A percentile compares a stretch with the other conserved stretches of the same genome.
phyloP scores from a whole-genome alignment of 75 land plant species.

The Selaginella tamariscina region DNA sequence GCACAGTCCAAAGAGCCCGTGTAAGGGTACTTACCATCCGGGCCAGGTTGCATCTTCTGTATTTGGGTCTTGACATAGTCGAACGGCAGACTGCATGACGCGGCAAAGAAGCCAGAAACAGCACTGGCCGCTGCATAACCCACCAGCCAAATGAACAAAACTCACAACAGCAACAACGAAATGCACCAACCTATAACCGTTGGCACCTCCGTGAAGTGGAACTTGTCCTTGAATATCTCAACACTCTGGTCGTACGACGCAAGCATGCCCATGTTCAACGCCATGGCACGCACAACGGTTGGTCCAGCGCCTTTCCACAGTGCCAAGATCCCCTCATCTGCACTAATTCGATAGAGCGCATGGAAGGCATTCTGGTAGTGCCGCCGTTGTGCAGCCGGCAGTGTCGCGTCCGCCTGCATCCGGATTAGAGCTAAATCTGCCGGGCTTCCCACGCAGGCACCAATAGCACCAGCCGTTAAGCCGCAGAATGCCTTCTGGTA shows the following conservation, averaged over 20 bases:
- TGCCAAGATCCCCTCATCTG: constrained; percentile 2
- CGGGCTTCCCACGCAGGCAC: constrained; percentile 6
- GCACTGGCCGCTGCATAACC: constrained; percentile 4
- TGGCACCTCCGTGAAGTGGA: constrained; percentile 2
- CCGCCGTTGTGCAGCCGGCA: constrained; percentile 1
- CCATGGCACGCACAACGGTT: constrained; percentile 6
- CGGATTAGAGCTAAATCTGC: constrained; percentile 12
- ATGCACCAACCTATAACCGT: constrained; percentile 3
- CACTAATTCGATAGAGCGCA: background rate
- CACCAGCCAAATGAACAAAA: too few species aligned
- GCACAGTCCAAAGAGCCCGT: constrained; percentile 11
- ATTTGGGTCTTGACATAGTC: constrained; percentile 13
- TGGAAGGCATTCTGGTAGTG: constrained; percentile 8
- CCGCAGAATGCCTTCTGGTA: constrained; percentile 9
- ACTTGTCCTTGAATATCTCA: background rate
- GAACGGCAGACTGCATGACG: constrained; percentile 12
- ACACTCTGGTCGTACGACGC: constrained; percentile 7
- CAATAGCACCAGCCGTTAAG: constrained; percentile 5
- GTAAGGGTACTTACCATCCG: constrained; percentile 6
- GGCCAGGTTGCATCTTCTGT: constrained; percentile 12
- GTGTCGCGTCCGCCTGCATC: constrained; percentile 4
- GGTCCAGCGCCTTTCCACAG: constrained; percentile 12
- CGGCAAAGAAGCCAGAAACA: constrained; percentile 7
- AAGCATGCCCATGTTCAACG: constrained; percentile 10
- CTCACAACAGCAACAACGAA: too few species aligned